Conservation (phyloP, 2,329 filamentous ascomycete genomes). For the Nemania sp. region DNA sequence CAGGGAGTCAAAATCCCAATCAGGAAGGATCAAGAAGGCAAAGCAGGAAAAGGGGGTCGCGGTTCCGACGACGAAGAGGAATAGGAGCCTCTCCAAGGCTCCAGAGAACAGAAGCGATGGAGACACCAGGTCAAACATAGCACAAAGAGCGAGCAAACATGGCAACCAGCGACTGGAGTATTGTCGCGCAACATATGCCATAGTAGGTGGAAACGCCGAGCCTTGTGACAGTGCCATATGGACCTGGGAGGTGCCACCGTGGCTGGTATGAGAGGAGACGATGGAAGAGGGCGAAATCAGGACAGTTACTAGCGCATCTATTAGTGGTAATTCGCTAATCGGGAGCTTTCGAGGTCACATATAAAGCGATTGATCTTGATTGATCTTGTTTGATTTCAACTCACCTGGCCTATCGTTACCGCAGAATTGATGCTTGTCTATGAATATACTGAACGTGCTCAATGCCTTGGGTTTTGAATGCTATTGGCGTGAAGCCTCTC, state of each 20-base stretch:
- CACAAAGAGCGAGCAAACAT: background rate
- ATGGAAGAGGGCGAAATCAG: constrained; percentile 12
- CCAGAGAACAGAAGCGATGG: background rate
- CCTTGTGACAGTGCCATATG: background rate
- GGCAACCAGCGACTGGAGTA: background rate
- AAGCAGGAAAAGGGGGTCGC: constrained; percentile 49
- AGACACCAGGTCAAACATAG: background rate
- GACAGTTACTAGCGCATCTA: constrained; percentile 4
- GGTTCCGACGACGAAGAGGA: constrained; percentile 58
- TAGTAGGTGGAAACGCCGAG: background rate
- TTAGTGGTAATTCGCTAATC: background rate
- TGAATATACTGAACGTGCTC: background rate
- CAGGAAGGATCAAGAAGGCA: constrained; percentile 70
- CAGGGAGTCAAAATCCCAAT: constrained; percentile 98
- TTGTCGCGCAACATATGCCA: background rate
- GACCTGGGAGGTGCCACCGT: background rate
- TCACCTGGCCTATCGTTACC: background rate
- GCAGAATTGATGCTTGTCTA: background rate
- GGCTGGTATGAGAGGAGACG: constrained; percentile 25
- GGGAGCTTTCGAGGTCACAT: constrained; percentile 8
- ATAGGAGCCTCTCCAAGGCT: constrained; percentile 29
- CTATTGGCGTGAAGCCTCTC: background rate
- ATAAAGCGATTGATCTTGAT: constrained; percentile 18
- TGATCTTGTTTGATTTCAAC: constrained; percentile 4
- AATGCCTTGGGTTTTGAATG: background rate